Evolutionary conservation across 805 yeast species (phyloP), one percentile per base, ranked within the genome.

Genomic region (Monosporozyma aerobia): DNA sequence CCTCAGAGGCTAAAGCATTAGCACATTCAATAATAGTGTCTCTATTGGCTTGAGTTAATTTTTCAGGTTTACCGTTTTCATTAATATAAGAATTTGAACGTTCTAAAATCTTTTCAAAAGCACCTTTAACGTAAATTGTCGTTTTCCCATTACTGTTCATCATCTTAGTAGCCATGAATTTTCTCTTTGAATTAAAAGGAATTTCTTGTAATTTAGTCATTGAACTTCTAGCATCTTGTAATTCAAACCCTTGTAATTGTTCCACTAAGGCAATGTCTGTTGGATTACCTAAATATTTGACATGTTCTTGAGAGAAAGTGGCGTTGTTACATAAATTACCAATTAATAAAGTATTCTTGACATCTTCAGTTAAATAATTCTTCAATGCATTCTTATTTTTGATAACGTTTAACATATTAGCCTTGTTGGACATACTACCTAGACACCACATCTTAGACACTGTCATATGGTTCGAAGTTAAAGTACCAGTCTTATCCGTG

Each of bases 261-360:
- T 88, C 96, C 52, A 90, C 74, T 44, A 94, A 73, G 0, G 99
- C 98, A 59, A 90, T 82, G 71, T 94, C 99, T 13, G 96, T 89
- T 41, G 99, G 96, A 68, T 92, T 94, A 29, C 99, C 99, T 47
- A 87, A 79, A 63, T 71, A 85, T 63, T 79, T 82, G 54, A 80
- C 85, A 63, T 77, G 79, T 61, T 86, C 95, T 44, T 70, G 71
- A 0, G 90, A 84, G 58, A 71, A 86, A 55, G 79, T 77, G 13
- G 90, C 80, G 64, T 87, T 87, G 71, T 87, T 87, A 72, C 94
- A 87, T 48, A 85, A 65, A 59, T 80, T 83, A 19, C 90, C 92
- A 43, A 81, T 73, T 59, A 81, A 85, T 56, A 87, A 68, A 16
- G 82, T 73, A 50, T 73, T 72, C 43, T 63, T 72, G 33, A 84